Evolutionary conservation across 2,329 filamentous ascomycete genomes (phyloP), one percentile per base, ranked within the genome.

Genomic region (Apiospora pterosperma): DNA sequence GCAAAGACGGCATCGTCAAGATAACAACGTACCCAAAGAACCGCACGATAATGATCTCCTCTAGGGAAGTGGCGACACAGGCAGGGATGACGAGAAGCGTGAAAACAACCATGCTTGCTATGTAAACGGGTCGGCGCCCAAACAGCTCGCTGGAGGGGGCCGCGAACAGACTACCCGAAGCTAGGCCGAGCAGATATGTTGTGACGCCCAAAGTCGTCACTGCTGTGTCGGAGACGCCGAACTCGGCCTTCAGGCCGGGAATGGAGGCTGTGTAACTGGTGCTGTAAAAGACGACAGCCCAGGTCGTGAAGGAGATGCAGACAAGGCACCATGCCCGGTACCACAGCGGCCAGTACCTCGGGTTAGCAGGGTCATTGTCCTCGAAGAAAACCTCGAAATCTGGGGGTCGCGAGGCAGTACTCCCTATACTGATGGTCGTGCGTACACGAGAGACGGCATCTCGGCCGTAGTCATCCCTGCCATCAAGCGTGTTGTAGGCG

Each of bases 211-310:
- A 79, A 0, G 92, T 91, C 0, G 89, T 84, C n/a, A 90, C 76
- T 0, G 86, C 88, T 38, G 86, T 81, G 16, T 80, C 83, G 3
- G 79, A 73, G 21, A 87, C 81, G 41, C 82, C 77, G 69, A 93
- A 95, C 62, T 92, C 89, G 16, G 81, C 75, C 71, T 88, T 86
- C 76, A 96, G 86, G 0, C 90, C 89, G 0, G 86, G 84, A 38
- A 91, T 86, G 3, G 88, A 89, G 0, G 89, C 86, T 0, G 92
- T 93, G 74, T 96, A 96, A 62, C 87, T 89, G 0, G 92, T 96
- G 59, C 89, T 92, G 73, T 93, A 92, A 58, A 93, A 74, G 19
- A 93, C 89, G n/a, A 82, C 75, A 23, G 81, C 76, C 82, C 81
- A 83, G 1, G 80, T 80, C 6, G 79, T 78, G 64, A 78, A 81